Base-by-base conservation (phyloP, 2,329 filamentous ascomycete species). In the Colletotrichum sp. region DNA sequence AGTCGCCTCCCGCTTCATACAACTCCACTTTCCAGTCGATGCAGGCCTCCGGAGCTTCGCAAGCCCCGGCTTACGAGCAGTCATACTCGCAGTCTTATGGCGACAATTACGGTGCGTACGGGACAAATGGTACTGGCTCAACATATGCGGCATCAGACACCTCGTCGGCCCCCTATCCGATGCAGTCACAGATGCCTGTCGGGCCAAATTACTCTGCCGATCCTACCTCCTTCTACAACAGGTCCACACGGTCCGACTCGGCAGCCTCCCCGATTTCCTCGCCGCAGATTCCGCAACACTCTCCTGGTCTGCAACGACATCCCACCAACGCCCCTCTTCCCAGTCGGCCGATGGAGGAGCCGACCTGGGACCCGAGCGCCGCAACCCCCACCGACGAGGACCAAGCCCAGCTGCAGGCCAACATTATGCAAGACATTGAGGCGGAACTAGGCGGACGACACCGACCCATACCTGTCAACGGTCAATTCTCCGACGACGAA, bases 271-370 rank as follows among this genome's bases (percentile, higher is more conserved):
- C 87, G 7, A 73, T 86, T 36, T 84, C 86, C 8, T 89, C 89
- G 1, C 86, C 89, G 5, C 85, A 84, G 3, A 77, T 80, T 18
- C 85, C 84, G 30, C 86, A 88, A 62, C 80, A 85, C 28, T 86
- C 87, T 7, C 83, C 87, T 3, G 86, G 88, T n/a, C 81, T 91
- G 13, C 86, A 87, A 74, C 86, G 90, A 67, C 89, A 92, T 73
- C 91, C 91, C 2, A 92, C 91, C 18, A 89, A 92, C 81, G 87
- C 91, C 71, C 88, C 91, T 56, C 83, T 92, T 62, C 89, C 90
- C n/a, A 91, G 84, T 73, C 87, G 89, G 61, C 90, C 87, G 59
- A 84, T 86, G 77, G 87, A 89, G 73, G 85, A 87, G 56, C 81
- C 81, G 3, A 82, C 84, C 48, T 88, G 87, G 82, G 81, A 80